Evolutionary conservation across 768 basidiomycete species (phyloP).

Genomic region (Kwoniella bestiolae): DNA sequence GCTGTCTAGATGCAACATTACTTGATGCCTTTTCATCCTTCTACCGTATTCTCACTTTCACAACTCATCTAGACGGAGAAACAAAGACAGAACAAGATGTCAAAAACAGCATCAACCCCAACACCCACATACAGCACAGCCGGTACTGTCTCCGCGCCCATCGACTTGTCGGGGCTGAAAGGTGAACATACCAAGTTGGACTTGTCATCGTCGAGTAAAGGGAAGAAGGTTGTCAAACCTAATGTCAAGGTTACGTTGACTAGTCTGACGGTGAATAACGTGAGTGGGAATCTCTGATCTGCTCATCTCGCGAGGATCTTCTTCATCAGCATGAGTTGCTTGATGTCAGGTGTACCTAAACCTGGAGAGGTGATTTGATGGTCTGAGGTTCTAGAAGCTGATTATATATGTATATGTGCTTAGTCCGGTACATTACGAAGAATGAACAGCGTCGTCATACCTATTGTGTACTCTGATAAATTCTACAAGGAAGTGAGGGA

Average conservation of each 20-base stretch:
- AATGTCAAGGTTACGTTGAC: conserved; percentile 54
- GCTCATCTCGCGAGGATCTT: too few relatives aligned
- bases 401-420: background rate
- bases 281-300: conserved; percentile 42
- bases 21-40: too few relatives aligned
- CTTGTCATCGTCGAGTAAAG: conserved; percentile 23
- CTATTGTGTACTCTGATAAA: conserved; percentile 53
- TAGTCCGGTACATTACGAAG: conserved; percentile 53
- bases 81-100: background rate
- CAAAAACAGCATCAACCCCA: background rate
- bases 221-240: conserved; percentile 44
- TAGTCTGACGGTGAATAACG: conserved; percentile 55
- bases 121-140: conserved; percentile 42
- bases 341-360: too few relatives aligned
- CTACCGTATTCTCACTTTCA: too few relatives aligned
- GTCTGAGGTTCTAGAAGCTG: too few relatives aligned
- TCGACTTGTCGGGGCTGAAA: conserved; percentile 39
- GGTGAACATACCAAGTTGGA: conserved; percentile 42
- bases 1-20: too few relatives aligned
- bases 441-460: conserved; percentile 53
- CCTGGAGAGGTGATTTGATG: too few relatives aligned
- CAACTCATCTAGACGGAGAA: background rate
- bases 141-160: conserved; percentile 48
- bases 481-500: conserved; percentile 54
- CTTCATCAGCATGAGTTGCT: too few relatives aligned